phyloP scores from a whole-genome alignment of 768 basidiomycete genomes.

The Stropharia rugosoannulata region DNA sequence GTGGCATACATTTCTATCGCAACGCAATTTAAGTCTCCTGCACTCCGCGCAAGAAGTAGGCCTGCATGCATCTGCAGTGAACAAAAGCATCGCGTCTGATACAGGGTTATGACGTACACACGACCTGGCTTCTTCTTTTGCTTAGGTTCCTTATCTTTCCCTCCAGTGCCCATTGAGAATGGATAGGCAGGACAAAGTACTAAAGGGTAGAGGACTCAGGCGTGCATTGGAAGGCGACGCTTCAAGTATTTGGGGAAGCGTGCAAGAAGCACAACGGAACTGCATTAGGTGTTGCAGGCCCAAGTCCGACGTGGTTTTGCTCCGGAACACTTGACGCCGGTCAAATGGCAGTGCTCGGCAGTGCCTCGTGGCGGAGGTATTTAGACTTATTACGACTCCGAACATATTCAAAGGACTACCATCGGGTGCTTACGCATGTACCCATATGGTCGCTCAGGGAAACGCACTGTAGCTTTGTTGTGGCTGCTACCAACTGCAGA shows the following conservation, averaged over 20 bases:
- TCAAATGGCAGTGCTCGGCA: no score
- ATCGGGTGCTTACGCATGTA: no score
- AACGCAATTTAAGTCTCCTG: slow-evolving; percentile 61
- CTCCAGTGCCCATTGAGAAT: slow-evolving; percentile 19
- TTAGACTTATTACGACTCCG: no score
- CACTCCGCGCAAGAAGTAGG: slow-evolving; percentile 55
- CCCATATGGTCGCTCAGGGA: no score
- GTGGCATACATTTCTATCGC: slow-evolving; percentile 56
- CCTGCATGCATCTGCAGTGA: slow-evolving; percentile 40
- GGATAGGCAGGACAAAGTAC: not conserved
- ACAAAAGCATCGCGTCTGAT: not conserved
- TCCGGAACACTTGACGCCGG: no score
- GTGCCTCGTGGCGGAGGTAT: no score
- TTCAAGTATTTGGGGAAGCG: not conserved
- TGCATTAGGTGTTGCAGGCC: not conserved
- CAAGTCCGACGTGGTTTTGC: no score
- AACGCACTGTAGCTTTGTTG: no score
- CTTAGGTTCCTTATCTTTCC: slow-evolving; percentile 26
- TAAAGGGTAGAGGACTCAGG: not conserved
- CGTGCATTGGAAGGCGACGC: not conserved
- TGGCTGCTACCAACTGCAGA: no score
- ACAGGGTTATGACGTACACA: slow-evolving; percentile 22
- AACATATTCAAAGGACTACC: no score
- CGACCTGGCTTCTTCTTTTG: slow-evolving; percentile 30
- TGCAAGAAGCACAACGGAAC: not conserved